phyloP scores from a whole-genome alignment of 305 asterid genomes.

The Fraxinus dipetala region DNA sequence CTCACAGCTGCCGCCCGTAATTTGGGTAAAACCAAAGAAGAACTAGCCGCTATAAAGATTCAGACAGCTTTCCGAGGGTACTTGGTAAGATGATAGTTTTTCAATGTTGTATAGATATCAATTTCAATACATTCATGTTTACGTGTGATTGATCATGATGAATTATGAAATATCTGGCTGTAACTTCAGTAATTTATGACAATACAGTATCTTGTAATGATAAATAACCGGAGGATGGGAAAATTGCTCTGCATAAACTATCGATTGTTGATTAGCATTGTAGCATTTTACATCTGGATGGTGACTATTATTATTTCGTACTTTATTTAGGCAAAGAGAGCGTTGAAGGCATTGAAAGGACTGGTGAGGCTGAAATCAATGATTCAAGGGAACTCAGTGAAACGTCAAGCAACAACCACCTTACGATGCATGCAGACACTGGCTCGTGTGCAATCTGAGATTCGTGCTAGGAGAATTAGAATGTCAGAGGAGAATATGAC shows the following conservation, averaged over 20 bases:
- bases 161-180: not conserved
- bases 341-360: constrained; percentile 77
- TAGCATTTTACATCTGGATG: not conserved
- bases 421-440: constrained; percentile 66
- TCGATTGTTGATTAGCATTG: not conserved
- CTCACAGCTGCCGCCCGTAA: constrained; percentile 52
- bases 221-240: not conserved
- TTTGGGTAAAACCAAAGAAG: constrained; percentile 63
- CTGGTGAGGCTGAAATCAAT: constrained; percentile 71
- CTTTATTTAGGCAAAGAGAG: constrained; percentile 70
- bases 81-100: constrained; percentile 48
- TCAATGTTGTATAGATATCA: not conserved
- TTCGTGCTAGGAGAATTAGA: constrained; percentile 61
- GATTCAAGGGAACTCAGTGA: constrained; percentile 66
- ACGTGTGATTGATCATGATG: not conserved
- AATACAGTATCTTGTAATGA: not conserved
- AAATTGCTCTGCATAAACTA: not conserved
- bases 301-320: constrained; percentile 1
- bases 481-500: constrained; percentile 62
- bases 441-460: constrained; percentile 69
- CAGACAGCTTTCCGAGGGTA: constrained; percentile 77
- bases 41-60: constrained; percentile 77
- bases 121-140: not conserved
- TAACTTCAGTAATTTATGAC: not conserved
- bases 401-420: constrained; percentile 68